Conservation (phyloP, 257 asterid genomes). For the Fraxinus americana region DNA sequence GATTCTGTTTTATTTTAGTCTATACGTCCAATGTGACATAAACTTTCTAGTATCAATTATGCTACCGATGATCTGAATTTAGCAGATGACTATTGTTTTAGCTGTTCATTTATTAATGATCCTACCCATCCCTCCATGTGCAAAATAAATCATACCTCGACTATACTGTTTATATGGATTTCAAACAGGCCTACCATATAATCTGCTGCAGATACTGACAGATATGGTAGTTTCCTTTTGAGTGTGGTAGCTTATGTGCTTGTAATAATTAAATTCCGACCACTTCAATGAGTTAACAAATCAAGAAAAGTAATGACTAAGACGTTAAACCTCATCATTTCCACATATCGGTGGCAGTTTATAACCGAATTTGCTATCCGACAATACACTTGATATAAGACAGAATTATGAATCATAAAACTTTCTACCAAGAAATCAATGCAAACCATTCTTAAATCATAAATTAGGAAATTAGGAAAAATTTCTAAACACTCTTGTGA, state of each 20-base stretch:
- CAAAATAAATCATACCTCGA: not conserved
- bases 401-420: slow-evolving; percentile 5
- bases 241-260: not conserved
- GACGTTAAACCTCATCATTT: not conserved
- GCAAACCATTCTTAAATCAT: not conserved
- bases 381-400: slow-evolving; percentile 8
- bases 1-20: not conserved
- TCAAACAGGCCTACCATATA: not conserved
- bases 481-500: slow-evolving; percentile 1
- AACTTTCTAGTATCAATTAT: not conserved
- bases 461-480: not conserved
- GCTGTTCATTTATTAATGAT: not conserved
- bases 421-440: slow-evolving; percentile 18
- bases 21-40: not conserved
- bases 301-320: not conserved
- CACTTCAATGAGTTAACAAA: not conserved
- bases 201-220: not conserved
- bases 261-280: not conserved
- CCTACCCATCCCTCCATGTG: not conserved
- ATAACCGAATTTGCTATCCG: not conserved
- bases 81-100: not conserved
- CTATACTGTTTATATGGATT: not conserved
- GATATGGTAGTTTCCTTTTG: not conserved
- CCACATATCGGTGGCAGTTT: not conserved
- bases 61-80: not conserved